phyloP scores from a whole-genome alignment of 1,139 yeast genomes.

The Saccharomyces uvarum region DNA sequence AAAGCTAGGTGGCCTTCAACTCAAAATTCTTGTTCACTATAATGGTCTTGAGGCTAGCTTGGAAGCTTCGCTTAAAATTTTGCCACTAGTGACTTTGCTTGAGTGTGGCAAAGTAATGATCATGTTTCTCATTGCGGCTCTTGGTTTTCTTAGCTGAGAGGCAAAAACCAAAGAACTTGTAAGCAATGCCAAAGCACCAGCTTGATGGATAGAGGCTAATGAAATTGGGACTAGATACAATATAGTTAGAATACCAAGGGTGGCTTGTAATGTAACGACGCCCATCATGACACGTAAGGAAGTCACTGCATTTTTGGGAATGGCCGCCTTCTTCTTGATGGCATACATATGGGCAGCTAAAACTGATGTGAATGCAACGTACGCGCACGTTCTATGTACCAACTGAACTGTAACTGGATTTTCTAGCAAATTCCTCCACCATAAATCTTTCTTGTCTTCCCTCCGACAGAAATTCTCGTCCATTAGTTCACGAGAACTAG shows the following conservation, averaged over 20 bases:
- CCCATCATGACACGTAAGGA: conserved; percentile 71
- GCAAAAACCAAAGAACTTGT: conserved; percentile 69
- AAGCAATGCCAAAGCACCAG: conserved; percentile 86
- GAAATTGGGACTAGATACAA: conserved; percentile 87
- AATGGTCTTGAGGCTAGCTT: conserved; percentile 26
- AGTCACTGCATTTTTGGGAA: conserved; percentile 57
- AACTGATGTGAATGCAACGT: conserved; percentile 66
- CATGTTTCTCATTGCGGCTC: conserved; percentile 37
- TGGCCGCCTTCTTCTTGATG: conserved; percentile 44
- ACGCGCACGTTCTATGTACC: conserved; percentile 81
- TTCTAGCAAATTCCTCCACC: conserved; percentile 90
- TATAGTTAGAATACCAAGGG: conserved; percentile 79
- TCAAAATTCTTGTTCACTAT: background rate
- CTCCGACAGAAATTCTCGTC: conserved; percentile 65
- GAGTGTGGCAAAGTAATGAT: conserved; percentile 31
- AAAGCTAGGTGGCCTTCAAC: background rate
- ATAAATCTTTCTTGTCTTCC: conserved; percentile 60
- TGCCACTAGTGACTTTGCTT: conserved; percentile 28
- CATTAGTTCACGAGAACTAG: conserved; percentile 66
- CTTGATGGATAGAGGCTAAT: conserved; percentile 92
- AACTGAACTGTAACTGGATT: conserved; percentile 95
- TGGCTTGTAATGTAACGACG: conserved; percentile 70
- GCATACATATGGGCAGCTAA: conserved; percentile 60
- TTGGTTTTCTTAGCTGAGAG: conserved; percentile 64
- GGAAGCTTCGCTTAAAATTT: conserved; percentile 32